Evolutionary conservation across 306 rosid species (phyloP).

Genomic region (Rosa rugosa): DNA sequence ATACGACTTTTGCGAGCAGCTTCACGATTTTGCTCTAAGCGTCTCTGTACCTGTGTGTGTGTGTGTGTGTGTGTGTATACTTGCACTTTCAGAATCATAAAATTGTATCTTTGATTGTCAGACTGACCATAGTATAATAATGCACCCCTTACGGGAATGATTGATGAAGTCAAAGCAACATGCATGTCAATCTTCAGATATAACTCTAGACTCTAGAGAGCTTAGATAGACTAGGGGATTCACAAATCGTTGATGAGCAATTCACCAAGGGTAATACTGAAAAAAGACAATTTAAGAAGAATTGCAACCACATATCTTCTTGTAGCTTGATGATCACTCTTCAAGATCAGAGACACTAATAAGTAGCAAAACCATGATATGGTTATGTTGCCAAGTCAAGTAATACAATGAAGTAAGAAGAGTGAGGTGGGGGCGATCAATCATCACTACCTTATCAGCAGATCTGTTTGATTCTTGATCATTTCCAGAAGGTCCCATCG

Average conservation of each 20-base stretch:
- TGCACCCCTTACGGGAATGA: background rate
- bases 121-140: background rate
- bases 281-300: background rate
- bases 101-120: background rate
- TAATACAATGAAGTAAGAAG: background rate
- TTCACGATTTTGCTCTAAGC: conserved; percentile 89
- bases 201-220: background rate
- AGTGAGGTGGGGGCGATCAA: background rate
- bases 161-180: background rate
- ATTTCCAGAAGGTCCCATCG: conserved; percentile 43
- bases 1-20: conserved; percentile 82
- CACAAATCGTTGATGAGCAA: conserved; percentile 1
- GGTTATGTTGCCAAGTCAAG: background rate
- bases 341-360: conserved; percentile 9
- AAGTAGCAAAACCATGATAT: conserved; percentile 13
- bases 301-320: background rate
- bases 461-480: conserved; percentile 57
- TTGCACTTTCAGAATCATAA: conserved; percentile 4
- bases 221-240: background rate
- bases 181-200: background rate
- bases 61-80: conserved; percentile 20
- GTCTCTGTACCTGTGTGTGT: conserved; percentile 48
- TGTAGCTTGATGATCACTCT: background rate
- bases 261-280: background rate
- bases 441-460: conserved; percentile 60